phyloP scores from a whole-genome alignment of 345 rosid species.

The Dovyalis caffra region DNA sequence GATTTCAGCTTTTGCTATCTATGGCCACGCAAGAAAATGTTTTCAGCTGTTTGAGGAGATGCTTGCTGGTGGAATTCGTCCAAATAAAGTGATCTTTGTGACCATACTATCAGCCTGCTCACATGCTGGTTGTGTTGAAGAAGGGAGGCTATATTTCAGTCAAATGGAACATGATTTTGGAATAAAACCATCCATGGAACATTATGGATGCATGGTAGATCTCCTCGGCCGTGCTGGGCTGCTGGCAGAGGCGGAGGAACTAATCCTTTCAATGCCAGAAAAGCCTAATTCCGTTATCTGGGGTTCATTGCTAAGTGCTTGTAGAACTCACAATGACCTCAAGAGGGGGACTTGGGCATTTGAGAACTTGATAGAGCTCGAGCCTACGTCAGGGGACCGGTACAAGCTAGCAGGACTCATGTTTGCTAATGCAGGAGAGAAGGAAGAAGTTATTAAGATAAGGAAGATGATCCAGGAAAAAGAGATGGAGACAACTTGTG shows the following conservation, averaged over 20 bases:
- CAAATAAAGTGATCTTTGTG: constrained; percentile 20
- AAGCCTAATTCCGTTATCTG: constrained; percentile 7
- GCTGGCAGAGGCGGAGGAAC: constrained; percentile 8
- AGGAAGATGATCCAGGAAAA: constrained; percentile 7
- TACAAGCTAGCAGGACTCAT: constrained; percentile 1
- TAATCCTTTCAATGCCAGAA: constrained; percentile 8
- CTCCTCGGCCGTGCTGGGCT: constrained; percentile 14
- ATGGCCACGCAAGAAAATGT: constrained; percentile 19
- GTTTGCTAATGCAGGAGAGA: constrained; percentile 10
- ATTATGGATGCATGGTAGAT: constrained; percentile 19
- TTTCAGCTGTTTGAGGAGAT: constrained; percentile 18
- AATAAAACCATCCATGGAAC: constrained; percentile 17
- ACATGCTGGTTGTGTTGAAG: constrained; percentile 18
- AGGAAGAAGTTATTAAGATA: constrained; percentile 4
- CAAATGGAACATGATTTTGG: constrained; percentile 9
- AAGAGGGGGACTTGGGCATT: constrained; percentile 12
- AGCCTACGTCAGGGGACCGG: constrained; percentile 10
- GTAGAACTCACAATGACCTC: constrained; percentile 8
- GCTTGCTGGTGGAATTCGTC: constrained; percentile 18
- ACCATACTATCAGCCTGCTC: constrained; percentile 18
- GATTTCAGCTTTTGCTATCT: constrained; percentile 17
- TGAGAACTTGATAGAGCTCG: constrained; percentile 1
- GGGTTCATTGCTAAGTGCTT: constrained; percentile 10
- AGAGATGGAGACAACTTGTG: constrained; percentile 6
- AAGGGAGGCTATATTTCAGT: constrained; percentile 18